Percentiles rank a stretch among this genome's conserved stretches.
Conservation (phyloP, 371 early-diverging fungal species). For the Batkoa obscura region DNA sequence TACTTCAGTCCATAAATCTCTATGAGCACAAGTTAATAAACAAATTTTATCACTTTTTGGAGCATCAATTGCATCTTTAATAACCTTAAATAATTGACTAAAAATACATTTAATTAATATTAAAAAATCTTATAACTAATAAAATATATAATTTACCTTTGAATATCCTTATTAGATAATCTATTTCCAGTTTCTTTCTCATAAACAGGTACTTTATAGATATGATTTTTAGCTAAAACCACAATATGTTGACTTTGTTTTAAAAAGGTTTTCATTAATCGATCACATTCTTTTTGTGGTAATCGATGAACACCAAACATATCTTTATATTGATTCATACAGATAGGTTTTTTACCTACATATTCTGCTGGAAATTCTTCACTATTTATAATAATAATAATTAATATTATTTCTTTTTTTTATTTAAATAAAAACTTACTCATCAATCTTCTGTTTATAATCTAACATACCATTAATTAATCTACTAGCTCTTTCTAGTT, state of each 20-base stretch:
- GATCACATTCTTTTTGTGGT: slow-evolving; percentile 48
- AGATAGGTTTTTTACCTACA: slow-evolving; percentile 27
- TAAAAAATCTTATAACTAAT: not conserved
- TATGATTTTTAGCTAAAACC: slow-evolving; percentile 51
- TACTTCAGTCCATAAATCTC: slow-evolving; percentile 60
- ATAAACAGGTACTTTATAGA: slow-evolving; percentile 48
- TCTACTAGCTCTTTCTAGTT: slow-evolving; percentile 69
- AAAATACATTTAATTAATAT: not conserved
- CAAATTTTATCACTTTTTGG: slow-evolving; percentile 35
- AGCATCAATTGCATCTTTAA: slow-evolving; percentile 21
- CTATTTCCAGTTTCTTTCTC: slow-evolving; percentile 18
- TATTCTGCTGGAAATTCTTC: slow-evolving; percentile 29
- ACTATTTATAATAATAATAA: slow-evolving; percentile 9
- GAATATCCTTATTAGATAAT: slow-evolving; percentile 42
- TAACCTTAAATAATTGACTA: slow-evolving; percentile 19
- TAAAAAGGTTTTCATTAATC: too few relatives aligned
- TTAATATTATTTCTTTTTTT: not conserved
- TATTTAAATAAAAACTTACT: slow-evolving; percentile 14
- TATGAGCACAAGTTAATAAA: slow-evolving; percentile 62
- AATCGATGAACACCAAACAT: slow-evolving; percentile 62
- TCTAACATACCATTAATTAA: slow-evolving; percentile 46
- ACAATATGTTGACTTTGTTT: slow-evolving; percentile 57
- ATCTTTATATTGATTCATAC: slow-evolving; percentile 74
- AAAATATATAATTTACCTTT: slow-evolving; percentile 22
- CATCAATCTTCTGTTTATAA: slow-evolving; percentile 46